These are phyloP conservation scores for Fusarium sp. DNA, from an alignment of 2,329 filamentous ascomycete genomes.

Conservation along the genomic window DNA sequence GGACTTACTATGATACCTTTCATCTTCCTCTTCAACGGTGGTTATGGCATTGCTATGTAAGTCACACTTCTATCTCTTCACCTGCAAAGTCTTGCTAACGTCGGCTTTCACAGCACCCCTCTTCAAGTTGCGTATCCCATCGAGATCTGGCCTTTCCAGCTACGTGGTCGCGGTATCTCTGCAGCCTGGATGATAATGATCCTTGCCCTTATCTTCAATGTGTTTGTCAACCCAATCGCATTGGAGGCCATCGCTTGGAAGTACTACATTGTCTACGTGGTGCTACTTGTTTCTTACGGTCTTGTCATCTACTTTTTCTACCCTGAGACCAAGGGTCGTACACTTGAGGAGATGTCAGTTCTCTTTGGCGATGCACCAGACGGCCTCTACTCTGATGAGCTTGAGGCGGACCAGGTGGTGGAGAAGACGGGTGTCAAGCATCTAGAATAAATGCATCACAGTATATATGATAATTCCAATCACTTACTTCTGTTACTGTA, in stretches of 20 bases:
- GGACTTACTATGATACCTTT: conserved; percentile 27
- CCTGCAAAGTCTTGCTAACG: not conserved
- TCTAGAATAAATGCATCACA: conserved; percentile 1
- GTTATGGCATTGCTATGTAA: conserved; percentile 24
- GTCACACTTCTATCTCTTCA: not conserved
- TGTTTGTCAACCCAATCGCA: conserved; percentile 24
- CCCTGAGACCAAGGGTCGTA: conserved; percentile 18
- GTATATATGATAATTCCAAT: too few relatives aligned
- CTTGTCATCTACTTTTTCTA: conserved; percentile 29
- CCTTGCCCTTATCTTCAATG: conserved; percentile 20
- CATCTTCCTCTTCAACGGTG: conserved; percentile 25
- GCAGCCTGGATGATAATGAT: conserved; percentile 32
- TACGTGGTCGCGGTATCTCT: conserved; percentile 24
- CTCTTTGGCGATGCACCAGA: conserved; percentile 25
- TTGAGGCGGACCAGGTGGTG: conserved; percentile 9
- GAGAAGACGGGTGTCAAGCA: conserved; percentile 28
- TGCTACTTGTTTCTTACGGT: conserved; percentile 15
- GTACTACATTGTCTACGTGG: conserved; percentile 30
- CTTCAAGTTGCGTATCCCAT: conserved; percentile 26
- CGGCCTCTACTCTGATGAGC: conserved; percentile 15
- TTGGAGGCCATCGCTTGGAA: conserved; percentile 15
- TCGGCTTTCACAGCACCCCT: not conserved
- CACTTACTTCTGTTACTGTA: too few relatives aligned
- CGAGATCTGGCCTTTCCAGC: conserved; percentile 27
- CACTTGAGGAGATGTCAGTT: conserved; percentile 20